Percentiles rank a stretch among this genome's conserved stretches.
Evolutionary conservation across 1,284 basidiomycete species (phyloP).

Genomic region (Moniliophthora roreri): DNA sequence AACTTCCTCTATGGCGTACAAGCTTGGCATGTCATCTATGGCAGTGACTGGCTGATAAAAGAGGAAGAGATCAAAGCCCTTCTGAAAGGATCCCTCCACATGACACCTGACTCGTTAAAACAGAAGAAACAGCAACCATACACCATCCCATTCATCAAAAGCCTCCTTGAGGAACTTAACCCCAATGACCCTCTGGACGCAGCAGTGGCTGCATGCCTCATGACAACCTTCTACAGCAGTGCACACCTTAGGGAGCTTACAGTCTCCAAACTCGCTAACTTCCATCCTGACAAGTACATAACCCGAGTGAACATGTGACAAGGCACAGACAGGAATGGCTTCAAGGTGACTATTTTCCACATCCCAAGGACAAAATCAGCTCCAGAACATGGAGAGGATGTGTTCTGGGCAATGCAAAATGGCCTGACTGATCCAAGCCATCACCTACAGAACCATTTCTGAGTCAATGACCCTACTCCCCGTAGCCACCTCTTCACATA

Average conservation of each 20-base stretch:
- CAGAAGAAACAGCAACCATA: constrained; percentile 13
- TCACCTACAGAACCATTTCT: constrained; percentile 28
- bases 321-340: constrained; percentile 7
- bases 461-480: no score
- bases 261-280: constrained; percentile 21
- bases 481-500: no score
- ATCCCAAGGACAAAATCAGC: constrained; percentile 20
- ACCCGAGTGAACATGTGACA: constrained; percentile 5
- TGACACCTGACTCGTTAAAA: constrained; percentile 13
- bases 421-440: constrained; percentile 26
- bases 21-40: constrained; percentile 27
- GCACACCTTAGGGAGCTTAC: no score
- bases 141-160: constrained; percentile 10
- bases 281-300: constrained; percentile 5
- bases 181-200: constrained; percentile 22
- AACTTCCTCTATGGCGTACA: constrained; percentile 23
- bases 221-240: constrained; percentile 30
- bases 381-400: constrained; percentile 22
- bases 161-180: constrained; percentile 6
- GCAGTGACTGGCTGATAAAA: constrained; percentile 18
- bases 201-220: constrained; percentile 32
- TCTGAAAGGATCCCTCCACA: constrained; percentile 9
- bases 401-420: constrained; percentile 28
- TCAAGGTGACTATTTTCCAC: constrained; percentile 15
- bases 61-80: constrained; percentile 7